Base-by-base conservation (phyloP, 2,329 filamentous ascomycete species). In the Talaromyces sp. region DNA sequence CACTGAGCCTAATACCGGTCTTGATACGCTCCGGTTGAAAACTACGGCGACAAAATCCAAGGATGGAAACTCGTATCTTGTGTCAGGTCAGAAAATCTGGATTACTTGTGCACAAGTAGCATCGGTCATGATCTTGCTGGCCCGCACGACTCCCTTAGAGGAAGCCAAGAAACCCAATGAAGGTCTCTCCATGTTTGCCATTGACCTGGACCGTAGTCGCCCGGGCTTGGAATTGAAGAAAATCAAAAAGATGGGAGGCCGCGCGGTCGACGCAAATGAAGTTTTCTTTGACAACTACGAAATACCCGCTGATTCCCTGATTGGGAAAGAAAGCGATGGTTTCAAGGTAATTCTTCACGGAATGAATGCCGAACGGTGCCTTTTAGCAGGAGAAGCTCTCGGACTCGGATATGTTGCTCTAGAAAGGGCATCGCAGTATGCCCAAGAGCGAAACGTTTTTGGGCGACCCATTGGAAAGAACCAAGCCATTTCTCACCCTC, bases 51-150 rank as follows among this genome's bases (percentile, higher is more conserved):
- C 74, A 32, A 84, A 81, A 65, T 51, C 30, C 11, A 30, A 22
- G 17, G 83, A 85, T 22, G 84, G 84, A 0, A 78, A 83, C 15
- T 81, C 79, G 4, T 96, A 93, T 71, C 79, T 77, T 1, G 81
- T 96, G 11, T 85, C 85, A 0, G 91, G 91, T 0, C 90, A 93
- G 71, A 96, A 96, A 77, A 93, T 93, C 62, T 96, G 91, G 91
- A 96, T 95, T 59, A 91, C 90, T 0, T 93, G 86, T 58, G 91
- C 91, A 0, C 90, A 96, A 71, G 88, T 93, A 0, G 91, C 91
- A 0, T 82, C 83, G 4, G 91, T 91, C 69, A 96, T 96, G 91
- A 87, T 96, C 4, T 81, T 96, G 0, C 82, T 96, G 0, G 90
- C 90, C 0, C 84, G 91, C 1, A 96, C 91, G 0, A 91, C 86